phyloP scores from a whole-genome alignment of 805 yeast species.

The Candida bentonensis region DNA sequence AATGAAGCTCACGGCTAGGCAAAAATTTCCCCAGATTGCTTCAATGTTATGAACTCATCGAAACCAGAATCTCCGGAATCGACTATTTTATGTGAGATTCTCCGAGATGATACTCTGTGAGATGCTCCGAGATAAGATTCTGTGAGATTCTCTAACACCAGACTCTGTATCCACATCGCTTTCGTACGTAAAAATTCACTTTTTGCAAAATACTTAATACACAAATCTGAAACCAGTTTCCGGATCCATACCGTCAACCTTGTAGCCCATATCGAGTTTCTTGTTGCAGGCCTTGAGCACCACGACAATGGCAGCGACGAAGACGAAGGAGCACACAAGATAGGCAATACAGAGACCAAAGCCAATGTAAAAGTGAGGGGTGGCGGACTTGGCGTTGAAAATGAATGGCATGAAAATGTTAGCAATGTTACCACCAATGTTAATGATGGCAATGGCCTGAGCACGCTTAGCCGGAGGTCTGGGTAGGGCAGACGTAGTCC shows the following conservation, averaged over 20 bases:
- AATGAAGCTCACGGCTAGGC: no score
- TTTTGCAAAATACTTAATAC: constrained; percentile 5
- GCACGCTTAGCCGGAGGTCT: constrained; percentile 33
- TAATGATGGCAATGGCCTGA: constrained; percentile 38
- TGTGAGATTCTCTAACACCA: no score
- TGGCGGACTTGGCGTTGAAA: constrained; percentile 7
- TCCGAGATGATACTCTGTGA: no score
- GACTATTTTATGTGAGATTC: no score
- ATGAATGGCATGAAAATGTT: constrained; percentile 16
- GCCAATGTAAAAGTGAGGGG: constrained; percentile 17
- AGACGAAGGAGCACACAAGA: constrained; percentile 7
- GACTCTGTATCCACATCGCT: no score
- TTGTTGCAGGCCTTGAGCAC: constrained; percentile 10
- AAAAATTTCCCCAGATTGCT: no score
- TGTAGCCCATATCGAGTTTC: constrained; percentile 13
- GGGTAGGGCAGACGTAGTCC: constrained; percentile 42
- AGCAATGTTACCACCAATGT: constrained; percentile 20
- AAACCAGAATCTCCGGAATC: no score
- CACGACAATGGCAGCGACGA: constrained; percentile 7
- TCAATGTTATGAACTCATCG: no score
- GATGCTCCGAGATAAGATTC: no score
- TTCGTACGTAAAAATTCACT: no score
- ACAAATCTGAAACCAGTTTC: constrained; percentile 16
- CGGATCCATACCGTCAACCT: constrained; percentile 16
- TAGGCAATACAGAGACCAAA: constrained; percentile 14